Evolutionary conservation across 495 filamentous ascomycete genomes (phyloP).

Genomic region (Hyphodiscus hymeniophilus): DNA sequence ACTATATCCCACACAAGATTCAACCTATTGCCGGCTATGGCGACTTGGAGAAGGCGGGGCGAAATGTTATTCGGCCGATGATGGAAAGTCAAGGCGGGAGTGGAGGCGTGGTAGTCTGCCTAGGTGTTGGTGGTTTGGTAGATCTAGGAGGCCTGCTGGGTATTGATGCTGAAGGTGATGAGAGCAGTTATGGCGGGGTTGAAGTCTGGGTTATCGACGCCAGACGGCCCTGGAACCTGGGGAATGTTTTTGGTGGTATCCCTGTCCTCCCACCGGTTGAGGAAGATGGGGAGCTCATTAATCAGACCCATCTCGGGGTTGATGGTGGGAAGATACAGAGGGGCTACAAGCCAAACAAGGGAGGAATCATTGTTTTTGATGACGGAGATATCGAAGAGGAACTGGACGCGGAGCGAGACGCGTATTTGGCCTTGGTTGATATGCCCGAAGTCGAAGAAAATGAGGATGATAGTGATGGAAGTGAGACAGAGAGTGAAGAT

Average conservation of each 20-base stretch:
- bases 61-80: constrained; percentile 74
- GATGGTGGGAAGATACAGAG: constrained; percentile 58
- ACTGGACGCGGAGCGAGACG: constrained; percentile 61
- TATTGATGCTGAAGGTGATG: constrained; percentile 51
- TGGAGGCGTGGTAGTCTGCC: constrained; percentile 82
- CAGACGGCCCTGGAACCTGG: constrained; percentile 87
- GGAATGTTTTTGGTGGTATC: constrained; percentile 80
- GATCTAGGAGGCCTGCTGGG: constrained; percentile 71
- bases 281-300: constrained; percentile 37
- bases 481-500: constrained; percentile 29
- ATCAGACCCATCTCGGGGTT: constrained; percentile 40
- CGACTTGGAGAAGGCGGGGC: constrained; percentile 71
- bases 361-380: constrained; percentile 86
- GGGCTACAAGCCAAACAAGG: constrained; percentile 65
- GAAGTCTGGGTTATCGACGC: constrained; percentile 95
- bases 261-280: constrained; percentile 30
- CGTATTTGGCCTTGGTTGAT: constrained; percentile 70
- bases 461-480: constrained; percentile 35
- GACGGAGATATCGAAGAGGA: constrained; percentile 95
- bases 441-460: constrained; percentile 87
- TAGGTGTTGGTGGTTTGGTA: constrained; percentile 85
- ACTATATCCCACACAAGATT: constrained; percentile 98
- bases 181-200: constrained; percentile 46
- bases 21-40: constrained; percentile 89
- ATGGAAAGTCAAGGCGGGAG: constrained; percentile 68